Evolutionary conservation across 495 filamentous ascomycete genomes (phyloP).

Genomic region (Neurospora sp.): DNA sequence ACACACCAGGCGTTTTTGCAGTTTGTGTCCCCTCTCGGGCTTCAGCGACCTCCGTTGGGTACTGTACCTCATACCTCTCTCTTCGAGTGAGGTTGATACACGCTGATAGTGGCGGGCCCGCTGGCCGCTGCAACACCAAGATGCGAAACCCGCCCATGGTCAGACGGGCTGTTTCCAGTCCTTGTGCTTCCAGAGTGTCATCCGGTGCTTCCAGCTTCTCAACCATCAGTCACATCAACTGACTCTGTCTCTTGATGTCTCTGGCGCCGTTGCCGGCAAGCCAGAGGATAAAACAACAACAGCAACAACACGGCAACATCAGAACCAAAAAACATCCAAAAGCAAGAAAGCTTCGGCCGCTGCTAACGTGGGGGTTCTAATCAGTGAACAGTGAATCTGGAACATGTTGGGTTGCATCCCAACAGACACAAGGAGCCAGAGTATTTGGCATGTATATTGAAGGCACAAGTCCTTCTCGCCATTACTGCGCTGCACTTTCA

Average conservation of each 20-base stretch:
- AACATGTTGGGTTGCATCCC: neutral
- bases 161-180: neutral
- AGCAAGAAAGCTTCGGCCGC: neutral
- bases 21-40: neutral
- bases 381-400: neutral
- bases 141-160: neutral
- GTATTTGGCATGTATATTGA: neutral
- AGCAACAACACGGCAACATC: neutral
- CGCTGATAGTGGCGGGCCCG: neutral
- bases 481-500: neutral
- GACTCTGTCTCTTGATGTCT: neutral
- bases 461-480: neutral
- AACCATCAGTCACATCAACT: neutral
- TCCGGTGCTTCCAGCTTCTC: neutral
- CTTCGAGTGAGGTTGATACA: neutral
- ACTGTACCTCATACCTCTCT: neutral
- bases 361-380: neutral
- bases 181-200: neutral
- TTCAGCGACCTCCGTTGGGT: neutral
- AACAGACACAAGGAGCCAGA: neutral
- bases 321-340: neutral
- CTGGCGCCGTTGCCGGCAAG: neutral
- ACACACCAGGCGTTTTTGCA: neutral
- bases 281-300: neutral
- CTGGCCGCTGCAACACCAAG: neutral